These are phyloP conservation scores for Phytophthora crassamura DNA, from an alignment of 352 stramenopile genomes.

Conservation along the genomic window DNA sequence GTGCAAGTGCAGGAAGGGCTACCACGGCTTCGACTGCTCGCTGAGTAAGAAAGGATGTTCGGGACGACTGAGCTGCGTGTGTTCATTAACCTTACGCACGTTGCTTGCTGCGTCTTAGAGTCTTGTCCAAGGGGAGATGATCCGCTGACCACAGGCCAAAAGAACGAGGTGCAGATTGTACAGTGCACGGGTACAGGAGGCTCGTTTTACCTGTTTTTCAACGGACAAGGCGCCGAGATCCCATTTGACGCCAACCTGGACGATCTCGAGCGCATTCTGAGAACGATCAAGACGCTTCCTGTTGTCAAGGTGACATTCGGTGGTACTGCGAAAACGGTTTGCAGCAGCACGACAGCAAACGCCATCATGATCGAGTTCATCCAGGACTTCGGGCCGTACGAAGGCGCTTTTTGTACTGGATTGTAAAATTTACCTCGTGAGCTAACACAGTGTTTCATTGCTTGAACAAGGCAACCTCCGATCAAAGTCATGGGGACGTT, in stretches of 20 bases:
- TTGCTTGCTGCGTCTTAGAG: constrained; percentile 29
- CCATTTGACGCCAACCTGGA: constrained; percentile 54
- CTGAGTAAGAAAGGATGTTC: constrained; percentile 38
- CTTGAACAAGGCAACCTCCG: constrained; percentile 51
- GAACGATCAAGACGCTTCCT: constrained; percentile 36
- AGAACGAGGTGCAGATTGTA: constrained; percentile 86
- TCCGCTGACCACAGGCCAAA: constrained; percentile 80
- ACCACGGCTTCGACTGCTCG: constrained; percentile 86
- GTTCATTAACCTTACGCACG: background rate
- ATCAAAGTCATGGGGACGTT: constrained; percentile 62
- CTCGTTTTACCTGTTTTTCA: constrained; percentile 75
- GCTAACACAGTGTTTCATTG: constrained; percentile 13
- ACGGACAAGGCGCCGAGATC: constrained; percentile 59
- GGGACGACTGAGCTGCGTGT: background rate
- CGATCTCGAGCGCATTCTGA: constrained; percentile 65
- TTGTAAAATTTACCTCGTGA: constrained; percentile 6
- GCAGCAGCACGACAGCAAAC: constrained; percentile 48
- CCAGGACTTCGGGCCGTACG: constrained; percentile 65
- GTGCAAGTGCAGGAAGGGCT: constrained; percentile 88
- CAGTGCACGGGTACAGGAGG: constrained; percentile 78
- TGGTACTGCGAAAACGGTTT: constrained; percentile 40
- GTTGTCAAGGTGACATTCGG: constrained; percentile 62
- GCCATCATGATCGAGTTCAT: constrained; percentile 74
- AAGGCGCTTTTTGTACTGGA: background rate
- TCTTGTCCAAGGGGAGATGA: constrained; percentile 90